Base-by-base conservation (phyloP, 495 filamentous ascomycete genomes). In the Physcia stellaris region DNA sequence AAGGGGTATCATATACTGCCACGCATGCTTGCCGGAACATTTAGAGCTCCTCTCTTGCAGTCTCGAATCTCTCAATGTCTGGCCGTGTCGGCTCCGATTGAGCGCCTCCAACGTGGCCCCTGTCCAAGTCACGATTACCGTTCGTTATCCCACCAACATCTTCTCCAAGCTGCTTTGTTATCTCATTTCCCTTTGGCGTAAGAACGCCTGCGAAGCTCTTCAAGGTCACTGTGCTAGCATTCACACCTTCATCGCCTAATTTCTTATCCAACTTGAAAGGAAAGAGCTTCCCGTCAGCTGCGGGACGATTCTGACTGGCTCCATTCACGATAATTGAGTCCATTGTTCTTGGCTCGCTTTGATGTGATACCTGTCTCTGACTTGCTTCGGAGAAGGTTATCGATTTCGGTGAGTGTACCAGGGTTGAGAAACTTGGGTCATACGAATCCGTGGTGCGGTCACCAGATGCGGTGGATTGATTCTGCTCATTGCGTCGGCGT, bases 231-330 rank as follows among this genome's bases (percentile, higher is more conserved):
- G 40, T 52, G 19, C 49, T 52, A 0, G 49, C 46, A 16, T 49
- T 49, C 10, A 18, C 24, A 13, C 27, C 35, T 2, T 40, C 31
- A 12, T 17, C 32, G 7, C 22, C 23, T 5, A 43, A 16, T 10
- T 48, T 38, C 3, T 30, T 19, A 37, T 42, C 11, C 5, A 51
- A 16, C 28, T 51, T 51, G 35, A 51, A 51, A 1, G 49, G 49
- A 13, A 46, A 48, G 1, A 46, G 41, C 27, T 45, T 33, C 2
- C 42, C 42, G 10, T 32, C 38, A 24, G 29, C 35, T 3, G 42
- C 35, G 10, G 45, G 48, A n/a, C 63, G 24, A 58, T 75, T 11
- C 43, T 41, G 16, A 50, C n/a, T n/a, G n/a, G n/a, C n/a, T n/a
- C n/a, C n/a, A n/a, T n/a, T n/a, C n/a, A n/a, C n/a, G n/a, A n/a